phyloP scores from a whole-genome alignment of 73 alveolate species.

The Tetrahymena elliotti region DNA sequence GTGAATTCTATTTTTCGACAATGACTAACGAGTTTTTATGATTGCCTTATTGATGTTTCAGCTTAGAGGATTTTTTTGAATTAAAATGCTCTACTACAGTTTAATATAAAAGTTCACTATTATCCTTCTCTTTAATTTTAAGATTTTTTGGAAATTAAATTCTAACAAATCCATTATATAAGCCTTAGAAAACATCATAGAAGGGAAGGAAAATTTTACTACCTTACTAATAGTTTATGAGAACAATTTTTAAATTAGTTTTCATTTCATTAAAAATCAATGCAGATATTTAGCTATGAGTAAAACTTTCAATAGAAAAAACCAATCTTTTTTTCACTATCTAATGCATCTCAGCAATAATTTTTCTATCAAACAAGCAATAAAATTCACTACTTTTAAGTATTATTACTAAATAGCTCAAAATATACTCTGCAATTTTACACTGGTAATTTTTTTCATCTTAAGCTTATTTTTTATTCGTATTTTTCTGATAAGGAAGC shows the following conservation, averaged over 20 bases:
- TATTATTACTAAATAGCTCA: background rate
- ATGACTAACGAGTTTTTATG: background rate
- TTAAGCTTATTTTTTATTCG: background rate
- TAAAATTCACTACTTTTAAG: background rate
- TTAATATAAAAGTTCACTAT: background rate
- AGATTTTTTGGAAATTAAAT: background rate
- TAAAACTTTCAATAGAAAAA: background rate
- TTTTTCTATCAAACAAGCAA: background rate
- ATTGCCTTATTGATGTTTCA: background rate
- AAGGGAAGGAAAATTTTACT: background rate
- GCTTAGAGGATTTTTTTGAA: background rate
- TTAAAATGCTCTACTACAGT: background rate
- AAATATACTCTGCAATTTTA: background rate
- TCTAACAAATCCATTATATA: background rate
- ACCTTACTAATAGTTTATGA: background rate
- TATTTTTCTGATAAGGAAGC: background rate
- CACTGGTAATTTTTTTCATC: background rate
- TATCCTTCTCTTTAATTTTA: background rate
- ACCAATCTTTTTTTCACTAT: background rate
- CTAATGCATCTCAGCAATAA: background rate
- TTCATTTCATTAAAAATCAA: background rate
- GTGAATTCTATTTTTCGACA: background rate
- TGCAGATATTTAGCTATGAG: background rate
- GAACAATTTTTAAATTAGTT: background rate
- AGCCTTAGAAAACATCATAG: background rate